Evolutionary conservation across 768 basidiomycete species (phyloP).

Genomic region (Lentinula detonsa): DNA sequence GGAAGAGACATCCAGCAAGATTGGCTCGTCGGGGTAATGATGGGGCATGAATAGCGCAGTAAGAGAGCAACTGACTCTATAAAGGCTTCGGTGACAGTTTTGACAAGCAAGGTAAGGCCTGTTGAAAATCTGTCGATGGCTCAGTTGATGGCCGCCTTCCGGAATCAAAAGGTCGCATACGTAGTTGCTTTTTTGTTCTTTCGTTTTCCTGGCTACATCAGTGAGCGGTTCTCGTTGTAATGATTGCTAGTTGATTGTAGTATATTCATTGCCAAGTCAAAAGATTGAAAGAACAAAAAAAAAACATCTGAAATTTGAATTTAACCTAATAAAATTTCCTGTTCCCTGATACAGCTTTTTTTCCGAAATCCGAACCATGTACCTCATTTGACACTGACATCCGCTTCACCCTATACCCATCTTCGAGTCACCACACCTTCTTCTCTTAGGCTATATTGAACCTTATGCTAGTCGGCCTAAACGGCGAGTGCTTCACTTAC

Average conservation of each 20-base stretch:
- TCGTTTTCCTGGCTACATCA: not conserved
- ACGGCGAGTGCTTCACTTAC: not conserved
- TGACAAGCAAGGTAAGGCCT: not conserved
- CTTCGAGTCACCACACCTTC: not conserved
- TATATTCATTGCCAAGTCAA: not conserved
- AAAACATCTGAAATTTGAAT: not conserved
- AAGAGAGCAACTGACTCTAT: not conserved
- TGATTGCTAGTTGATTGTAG: not conserved
- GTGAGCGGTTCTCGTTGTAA: not conserved
- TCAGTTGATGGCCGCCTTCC: not conserved
- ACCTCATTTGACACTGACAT: not conserved
- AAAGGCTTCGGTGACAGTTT: conserved; percentile 2
- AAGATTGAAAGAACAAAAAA: not conserved
- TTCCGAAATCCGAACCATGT: not conserved
- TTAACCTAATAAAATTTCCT: not conserved
- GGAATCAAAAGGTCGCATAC: not conserved
- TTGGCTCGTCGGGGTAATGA: not conserved
- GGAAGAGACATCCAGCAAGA: conserved; percentile 9
- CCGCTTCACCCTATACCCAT: not conserved
- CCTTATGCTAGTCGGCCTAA: not conserved
- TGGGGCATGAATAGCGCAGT: not conserved
- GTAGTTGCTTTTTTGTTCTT: not conserved
- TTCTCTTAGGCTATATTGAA: not conserved
- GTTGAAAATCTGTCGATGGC: not conserved
- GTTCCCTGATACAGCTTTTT: not conserved